Conservation (phyloP, 805 yeast species). For the Suhomyces vadensis region DNA sequence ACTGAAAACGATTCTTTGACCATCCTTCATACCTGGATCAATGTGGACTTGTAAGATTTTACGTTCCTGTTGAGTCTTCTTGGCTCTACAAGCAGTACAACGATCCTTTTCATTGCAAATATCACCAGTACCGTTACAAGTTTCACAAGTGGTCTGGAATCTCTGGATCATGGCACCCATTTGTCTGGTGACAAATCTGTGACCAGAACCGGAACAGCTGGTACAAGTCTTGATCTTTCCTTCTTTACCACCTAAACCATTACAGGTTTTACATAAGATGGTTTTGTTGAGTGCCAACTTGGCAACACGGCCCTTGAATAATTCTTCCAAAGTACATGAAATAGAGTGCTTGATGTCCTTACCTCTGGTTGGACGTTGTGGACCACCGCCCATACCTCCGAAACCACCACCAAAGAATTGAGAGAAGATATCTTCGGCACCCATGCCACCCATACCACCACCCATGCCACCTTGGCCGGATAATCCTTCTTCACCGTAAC, state of each 20-base stretch:
- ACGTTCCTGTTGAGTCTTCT: constrained; percentile 83
- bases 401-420: constrained; percentile 74
- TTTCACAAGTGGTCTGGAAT: constrained; percentile 92
- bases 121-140: constrained; percentile 90
- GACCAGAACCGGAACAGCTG: constrained; percentile 89
- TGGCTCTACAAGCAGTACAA: constrained; percentile 85
- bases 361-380: constrained; percentile 80
- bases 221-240: constrained; percentile 86
- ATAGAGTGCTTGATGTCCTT: constrained; percentile 89
- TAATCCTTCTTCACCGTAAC: constrained; percentile 91
- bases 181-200: constrained; percentile 89
- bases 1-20: constrained; percentile 83
- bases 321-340: constrained; percentile 84
- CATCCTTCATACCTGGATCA: constrained; percentile 96
- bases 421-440: constrained; percentile 72
- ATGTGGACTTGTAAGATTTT: constrained; percentile 92
- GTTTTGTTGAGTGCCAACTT: constrained; percentile 94
- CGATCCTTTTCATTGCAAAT: constrained; percentile 82
- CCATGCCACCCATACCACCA: constrained; percentile 50
- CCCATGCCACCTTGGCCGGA: constrained; percentile 70
- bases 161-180: constrained; percentile 99
- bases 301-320: constrained; percentile 90
- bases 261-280: constrained; percentile 81
- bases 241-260: constrained; percentile 94
- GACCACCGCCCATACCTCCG: constrained; percentile 60